phyloP scores from a whole-genome alignment of 2,329 filamentous ascomycete genomes.

The Dichotomopilus funicola region DNA sequence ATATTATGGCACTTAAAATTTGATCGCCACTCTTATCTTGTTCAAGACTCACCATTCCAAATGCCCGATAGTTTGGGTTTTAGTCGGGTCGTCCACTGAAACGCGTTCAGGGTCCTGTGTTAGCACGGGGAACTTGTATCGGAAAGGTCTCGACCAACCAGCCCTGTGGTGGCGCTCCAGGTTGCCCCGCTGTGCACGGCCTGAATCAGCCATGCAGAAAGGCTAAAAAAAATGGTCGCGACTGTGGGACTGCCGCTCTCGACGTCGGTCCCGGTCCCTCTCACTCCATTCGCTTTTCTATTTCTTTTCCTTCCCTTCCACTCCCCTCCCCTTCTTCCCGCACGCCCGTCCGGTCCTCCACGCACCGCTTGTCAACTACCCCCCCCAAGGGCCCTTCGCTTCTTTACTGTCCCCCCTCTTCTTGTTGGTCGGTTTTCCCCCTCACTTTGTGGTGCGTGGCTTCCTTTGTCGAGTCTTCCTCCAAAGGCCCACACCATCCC shows the following conservation, averaged over 20 bases:
- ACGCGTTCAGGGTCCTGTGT: too few relatives aligned
- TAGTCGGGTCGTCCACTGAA: too few relatives aligned
- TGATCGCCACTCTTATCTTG: too few relatives aligned
- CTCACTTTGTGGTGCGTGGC: slow-evolving; percentile 21
- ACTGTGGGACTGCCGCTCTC: slow-evolving; percentile 20
- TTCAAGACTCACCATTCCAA: too few relatives aligned
- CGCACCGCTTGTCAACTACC: slow-evolving; percentile 41
- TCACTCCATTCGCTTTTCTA: background rate
- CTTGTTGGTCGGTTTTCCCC: slow-evolving; percentile 21
- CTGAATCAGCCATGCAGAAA: slow-evolving; percentile 22
- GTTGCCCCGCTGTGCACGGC: slow-evolving; percentile 11
- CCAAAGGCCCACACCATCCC: slow-evolving; percentile 23
- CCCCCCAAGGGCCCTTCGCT: slow-evolving; percentile 37
- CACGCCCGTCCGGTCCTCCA: slow-evolving; percentile 18
- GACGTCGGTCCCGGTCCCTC: slow-evolving; percentile 6
- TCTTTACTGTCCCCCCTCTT: slow-evolving; percentile 26
- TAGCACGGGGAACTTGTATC: too few relatives aligned
- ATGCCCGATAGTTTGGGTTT: too few relatives aligned
- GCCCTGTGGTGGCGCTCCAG: slow-evolving; percentile 7
- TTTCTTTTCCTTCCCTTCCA: slow-evolving; percentile 7
- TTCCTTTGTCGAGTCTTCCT: slow-evolving; percentile 21
- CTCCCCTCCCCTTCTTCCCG: slow-evolving; percentile 11
- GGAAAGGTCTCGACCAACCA: slow-evolving; percentile 10
- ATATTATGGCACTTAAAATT: too few relatives aligned
- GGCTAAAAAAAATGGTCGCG: slow-evolving; percentile 24